These are phyloP conservation scores for Termitomyces sp. DNA, from an alignment of 768 basidiomycete species.

Conservation along the genomic window DNA sequence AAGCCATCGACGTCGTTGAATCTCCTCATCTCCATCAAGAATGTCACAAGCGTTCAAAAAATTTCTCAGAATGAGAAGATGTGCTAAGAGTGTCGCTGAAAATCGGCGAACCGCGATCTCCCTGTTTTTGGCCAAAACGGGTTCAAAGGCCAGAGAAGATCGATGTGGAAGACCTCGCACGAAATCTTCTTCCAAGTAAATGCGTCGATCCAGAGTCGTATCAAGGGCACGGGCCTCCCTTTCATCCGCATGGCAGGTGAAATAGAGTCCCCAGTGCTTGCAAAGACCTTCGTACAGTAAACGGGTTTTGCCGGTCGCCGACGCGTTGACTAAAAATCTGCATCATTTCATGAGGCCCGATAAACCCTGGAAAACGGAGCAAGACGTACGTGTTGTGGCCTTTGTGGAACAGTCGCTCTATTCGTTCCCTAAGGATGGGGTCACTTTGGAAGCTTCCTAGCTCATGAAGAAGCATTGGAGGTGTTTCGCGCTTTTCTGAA, in stretches of 20 bases:
- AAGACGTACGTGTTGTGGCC: neutral
- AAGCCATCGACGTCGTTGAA: neutral
- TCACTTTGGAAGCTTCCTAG: neutral
- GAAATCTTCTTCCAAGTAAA: neutral
- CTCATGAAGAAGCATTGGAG: conserved; percentile 1
- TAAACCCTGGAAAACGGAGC: neutral
- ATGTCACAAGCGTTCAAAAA: too few relatives aligned
- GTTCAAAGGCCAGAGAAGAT: neutral
- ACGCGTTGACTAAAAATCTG: conserved; percentile 4
- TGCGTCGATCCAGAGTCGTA: neutral
- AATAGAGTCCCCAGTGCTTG: neutral
- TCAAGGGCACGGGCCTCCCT: neutral
- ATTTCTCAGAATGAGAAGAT: too few relatives aligned
- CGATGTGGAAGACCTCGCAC: neutral
- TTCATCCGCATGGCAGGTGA: neutral
- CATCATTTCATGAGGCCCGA: neutral
- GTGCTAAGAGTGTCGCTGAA: neutral
- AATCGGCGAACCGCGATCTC: neutral
- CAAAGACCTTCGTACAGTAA: neutral
- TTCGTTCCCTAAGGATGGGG: neutral
- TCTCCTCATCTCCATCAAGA: neutral
- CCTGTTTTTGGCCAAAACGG: neutral
- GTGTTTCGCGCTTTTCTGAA: neutral
- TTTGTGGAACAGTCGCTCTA: neutral
- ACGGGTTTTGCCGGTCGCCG: conserved; percentile 3